Percentiles rank a stretch among this genome's conserved stretches.
Conservation (phyloP, 2,329 filamentous ascomycete genomes). For the Neodidymelliopsis sp. region DNA sequence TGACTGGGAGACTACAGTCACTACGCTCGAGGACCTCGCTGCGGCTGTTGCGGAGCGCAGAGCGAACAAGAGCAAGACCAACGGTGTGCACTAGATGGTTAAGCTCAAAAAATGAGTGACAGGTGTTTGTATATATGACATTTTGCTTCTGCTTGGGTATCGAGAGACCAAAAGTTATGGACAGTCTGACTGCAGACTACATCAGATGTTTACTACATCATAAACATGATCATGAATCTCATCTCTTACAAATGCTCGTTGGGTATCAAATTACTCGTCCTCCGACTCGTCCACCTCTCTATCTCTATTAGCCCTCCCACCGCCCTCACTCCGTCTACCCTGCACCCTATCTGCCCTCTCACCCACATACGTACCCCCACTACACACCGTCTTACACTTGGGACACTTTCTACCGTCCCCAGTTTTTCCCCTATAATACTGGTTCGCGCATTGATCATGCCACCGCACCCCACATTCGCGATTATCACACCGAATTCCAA, state of each 20-base stretch:
- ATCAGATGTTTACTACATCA: neutral
- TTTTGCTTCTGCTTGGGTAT: neutral
- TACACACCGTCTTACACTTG: slow-evolving; percentile 40
- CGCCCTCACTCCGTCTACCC: slow-evolving; percentile 17
- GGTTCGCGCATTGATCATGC: slow-evolving; percentile 46
- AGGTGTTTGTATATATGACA: slow-evolving; percentile 22
- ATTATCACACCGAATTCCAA: slow-evolving; percentile 52
- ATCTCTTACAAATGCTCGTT: neutral
- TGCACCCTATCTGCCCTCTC: slow-evolving; percentile 36
- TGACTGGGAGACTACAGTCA: slow-evolving; percentile 84
- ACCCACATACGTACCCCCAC: slow-evolving; percentile 61
- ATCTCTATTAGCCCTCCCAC: slow-evolving; percentile 2
- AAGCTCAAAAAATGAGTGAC: neutral
- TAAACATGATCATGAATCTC: neutral
- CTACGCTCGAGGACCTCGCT: slow-evolving; percentile 83
- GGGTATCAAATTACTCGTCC: slow-evolving; percentile 14
- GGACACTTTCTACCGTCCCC: slow-evolving; percentile 38
- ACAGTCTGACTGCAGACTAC: too few relatives aligned
- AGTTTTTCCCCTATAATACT: slow-evolving; percentile 35
- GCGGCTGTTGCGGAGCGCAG: slow-evolving; percentile 81
- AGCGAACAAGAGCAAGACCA: slow-evolving; percentile 49
- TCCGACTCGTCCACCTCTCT: slow-evolving; percentile 13
- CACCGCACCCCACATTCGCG: slow-evolving; percentile 39
- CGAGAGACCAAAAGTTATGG: slow-evolving; percentile 1
- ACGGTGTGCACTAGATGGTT: slow-evolving; percentile 34